Base-by-base conservation (phyloP, 2,329 filamentous ascomycete species). In the Fusarium miscanthi region DNA sequence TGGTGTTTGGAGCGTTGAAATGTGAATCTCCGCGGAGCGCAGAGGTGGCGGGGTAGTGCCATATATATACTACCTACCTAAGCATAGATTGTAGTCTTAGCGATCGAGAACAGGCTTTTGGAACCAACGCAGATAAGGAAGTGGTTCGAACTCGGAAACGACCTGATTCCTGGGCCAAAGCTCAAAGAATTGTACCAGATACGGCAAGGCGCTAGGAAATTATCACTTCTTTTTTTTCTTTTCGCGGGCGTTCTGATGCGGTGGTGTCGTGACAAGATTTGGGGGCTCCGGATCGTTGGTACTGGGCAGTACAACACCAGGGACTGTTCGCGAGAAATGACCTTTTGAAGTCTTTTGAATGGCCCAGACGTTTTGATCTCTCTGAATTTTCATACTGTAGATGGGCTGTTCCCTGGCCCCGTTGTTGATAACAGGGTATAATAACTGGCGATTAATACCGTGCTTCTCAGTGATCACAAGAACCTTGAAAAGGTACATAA, bases 21-120 rank as follows among this genome's bases (percentile, higher is more conserved):
- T 69, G 63, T 69, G 76, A 72, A 76, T 77, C 74, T 77, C 76
- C 74, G 75, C 75, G 75, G 75, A 77, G 75, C 42, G 25, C 40
- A 38, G 42, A 16, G 31, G 31, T 65, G 59, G 74, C 66, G 74
- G 70, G 64, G 64, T 61, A 73, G 56, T 41, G 43, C 51, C 46
- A 64, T 59, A 66, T 76, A 76, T 76, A 75, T 76, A 53, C 23
- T 25, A 25, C 23, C 23, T 25, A 25, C 23, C 23, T 25, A 25
- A 25, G 49, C 35, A 77, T 49, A 41, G 41, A 49, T 33, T 40
- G 42, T 42, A 49, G 43, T 45, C 31, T 48, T 25, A 41, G 62
- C 59, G 74, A 66, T 68, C 70, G 46, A 57, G 46, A 52, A 69
- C 31, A 62, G 33, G 46, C 49, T 66, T n/a, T n/a, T 53, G 42